phyloP scores from a whole-genome alignment of 176 grass and related monocot species.

The Triticum timopheevii region DNA sequence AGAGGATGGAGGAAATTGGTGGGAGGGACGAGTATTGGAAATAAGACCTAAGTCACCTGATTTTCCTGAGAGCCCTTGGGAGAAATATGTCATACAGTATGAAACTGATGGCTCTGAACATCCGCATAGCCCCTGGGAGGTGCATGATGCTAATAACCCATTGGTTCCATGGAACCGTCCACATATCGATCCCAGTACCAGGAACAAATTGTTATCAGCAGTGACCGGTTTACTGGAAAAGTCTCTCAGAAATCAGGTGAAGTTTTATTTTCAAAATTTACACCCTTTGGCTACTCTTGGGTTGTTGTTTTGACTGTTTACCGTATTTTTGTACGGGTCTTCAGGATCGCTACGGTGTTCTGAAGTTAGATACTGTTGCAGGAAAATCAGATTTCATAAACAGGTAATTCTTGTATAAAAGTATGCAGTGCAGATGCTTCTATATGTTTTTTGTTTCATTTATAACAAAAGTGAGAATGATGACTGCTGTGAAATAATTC shows the following conservation, averaged over 20 bases:
- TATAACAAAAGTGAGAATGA: constrained; percentile 6
- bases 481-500: background rate
- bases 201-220: constrained; percentile 53
- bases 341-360: constrained; percentile 73
- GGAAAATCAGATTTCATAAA: constrained; percentile 89
- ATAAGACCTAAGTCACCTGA: constrained; percentile 71
- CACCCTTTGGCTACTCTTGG: background rate
- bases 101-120: constrained; percentile 74
- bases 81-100: constrained; percentile 80
- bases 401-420: constrained; percentile 57
- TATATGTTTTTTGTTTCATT: background rate
- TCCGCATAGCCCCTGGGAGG: constrained; percentile 90
- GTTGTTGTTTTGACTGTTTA: constrained; percentile 14
- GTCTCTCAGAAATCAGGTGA: constrained; percentile 62
- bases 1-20: constrained; percentile 84
- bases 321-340: constrained; percentile 27
- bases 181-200: constrained; percentile 46
- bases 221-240: constrained; percentile 62
- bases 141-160: constrained; percentile 71
- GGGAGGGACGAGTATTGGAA: constrained; percentile 66
- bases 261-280: background rate
- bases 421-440: background rate
- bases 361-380: constrained; percentile 63
- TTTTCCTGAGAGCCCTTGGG: constrained; percentile 95
- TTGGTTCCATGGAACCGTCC: constrained; percentile 86